Conservation (phyloP, 129 eudicot species). For the Helichrysum umbraculigerum region DNA sequence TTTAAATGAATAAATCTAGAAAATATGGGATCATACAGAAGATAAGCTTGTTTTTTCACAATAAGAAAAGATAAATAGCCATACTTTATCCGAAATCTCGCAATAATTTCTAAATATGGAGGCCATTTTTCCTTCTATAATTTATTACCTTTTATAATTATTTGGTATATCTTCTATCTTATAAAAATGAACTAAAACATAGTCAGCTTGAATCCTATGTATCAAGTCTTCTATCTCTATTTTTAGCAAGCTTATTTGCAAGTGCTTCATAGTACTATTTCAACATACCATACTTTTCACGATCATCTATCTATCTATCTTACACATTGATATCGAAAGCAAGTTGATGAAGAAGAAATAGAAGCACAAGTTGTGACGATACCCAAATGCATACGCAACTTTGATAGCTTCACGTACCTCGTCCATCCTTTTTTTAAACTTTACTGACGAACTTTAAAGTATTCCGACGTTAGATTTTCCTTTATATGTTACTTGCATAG, state of each 20-base stretch:
- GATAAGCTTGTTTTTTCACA: conserved; percentile 19
- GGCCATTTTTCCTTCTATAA: background rate
- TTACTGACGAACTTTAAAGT: conserved; percentile 17
- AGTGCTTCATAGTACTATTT: conserved; percentile 3
- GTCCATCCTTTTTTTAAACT: conserved; percentile 20
- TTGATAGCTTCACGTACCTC: conserved; percentile 3
- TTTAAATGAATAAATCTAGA: background rate
- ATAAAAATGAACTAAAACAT: conserved; percentile 2
- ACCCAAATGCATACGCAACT: conserved; percentile 18
- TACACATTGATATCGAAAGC: conserved; percentile 12
- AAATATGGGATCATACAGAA: conserved; percentile 14
- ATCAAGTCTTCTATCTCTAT: conserved; percentile 22
- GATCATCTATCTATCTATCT: background rate
- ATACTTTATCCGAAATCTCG: conserved; percentile 28
- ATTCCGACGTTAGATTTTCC: conserved; percentile 8
- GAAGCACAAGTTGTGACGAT: conserved; percentile 7
- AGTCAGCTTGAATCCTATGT: conserved; percentile 17
- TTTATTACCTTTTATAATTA: background rate
- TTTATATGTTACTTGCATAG: background rate
- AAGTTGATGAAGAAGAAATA: conserved; percentile 19
- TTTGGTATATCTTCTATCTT: background rate
- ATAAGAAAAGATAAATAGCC: background rate
- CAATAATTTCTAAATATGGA: conserved; percentile 20
- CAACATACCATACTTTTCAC: conserved; percentile 27
- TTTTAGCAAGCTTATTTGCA: conserved; percentile 24